phyloP scores from a whole-genome alignment of 2,329 filamentous ascomycete species.

The Plenodomus lindquistii region DNA sequence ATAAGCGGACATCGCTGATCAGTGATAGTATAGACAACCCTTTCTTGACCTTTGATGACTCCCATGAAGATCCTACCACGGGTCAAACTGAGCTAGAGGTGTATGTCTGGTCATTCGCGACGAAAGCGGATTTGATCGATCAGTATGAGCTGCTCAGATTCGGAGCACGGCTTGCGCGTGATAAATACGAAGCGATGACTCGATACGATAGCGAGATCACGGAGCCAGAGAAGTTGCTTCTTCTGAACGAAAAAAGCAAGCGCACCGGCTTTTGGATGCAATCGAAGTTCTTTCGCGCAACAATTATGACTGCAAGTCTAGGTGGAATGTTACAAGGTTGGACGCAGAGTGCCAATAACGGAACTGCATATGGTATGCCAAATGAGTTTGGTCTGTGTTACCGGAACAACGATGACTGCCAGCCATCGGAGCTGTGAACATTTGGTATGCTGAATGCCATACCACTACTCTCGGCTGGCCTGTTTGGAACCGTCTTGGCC shows the following conservation, averaged over 20 bases:
- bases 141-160: conserved; percentile 20
- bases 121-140: conserved; percentile 14
- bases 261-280: conserved; percentile 24
- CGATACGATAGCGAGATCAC: conserved; percentile 23
- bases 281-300: conserved; percentile 27
- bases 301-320: conserved; percentile 24
- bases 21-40: conserved; percentile 22
- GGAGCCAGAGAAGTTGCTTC: conserved; percentile 12
- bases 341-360: conserved; percentile 25
- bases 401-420: conserved; percentile 4
- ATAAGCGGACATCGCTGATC: background rate
- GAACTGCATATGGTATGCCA: conserved; percentile 23
- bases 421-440: conserved; percentile 14
- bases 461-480: conserved; percentile 20
- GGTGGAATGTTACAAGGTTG: conserved; percentile 26
- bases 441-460: conserved; percentile 28
- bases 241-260: conserved; percentile 14
- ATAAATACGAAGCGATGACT: conserved; percentile 20
- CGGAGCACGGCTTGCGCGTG: conserved; percentile 26
- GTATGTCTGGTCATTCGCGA: conserved; percentile 22
- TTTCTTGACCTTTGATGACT: conserved; percentile 25
- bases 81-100: conserved; percentile 21
- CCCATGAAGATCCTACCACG: conserved; percentile 3
- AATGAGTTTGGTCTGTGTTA: conserved; percentile 17
- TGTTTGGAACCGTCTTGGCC: conserved; percentile 23